These are phyloP conservation scores for Centrapalus pauciflorus DNA, from an alignment of 129 eudicot genomes.

Conservation along the genomic window DNA sequence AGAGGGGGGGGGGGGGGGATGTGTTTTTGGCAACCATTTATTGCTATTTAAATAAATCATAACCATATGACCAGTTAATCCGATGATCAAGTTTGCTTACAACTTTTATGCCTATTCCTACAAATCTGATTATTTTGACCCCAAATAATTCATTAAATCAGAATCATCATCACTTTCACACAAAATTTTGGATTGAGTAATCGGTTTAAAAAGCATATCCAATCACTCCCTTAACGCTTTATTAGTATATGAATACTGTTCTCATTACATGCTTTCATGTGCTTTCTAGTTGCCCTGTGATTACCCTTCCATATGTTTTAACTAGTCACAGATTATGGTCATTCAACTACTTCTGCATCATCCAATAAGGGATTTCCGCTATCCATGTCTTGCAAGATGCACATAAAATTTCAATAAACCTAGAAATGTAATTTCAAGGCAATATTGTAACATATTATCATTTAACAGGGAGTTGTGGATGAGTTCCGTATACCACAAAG, in stretches of 20 bases:
- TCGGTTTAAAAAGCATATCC: too few relatives aligned
- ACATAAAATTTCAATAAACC: neutral
- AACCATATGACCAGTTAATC: neutral
- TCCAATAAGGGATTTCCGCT: neutral
- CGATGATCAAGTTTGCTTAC: too few relatives aligned
- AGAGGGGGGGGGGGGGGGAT: too few relatives aligned
- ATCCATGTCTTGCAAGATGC: neutral
- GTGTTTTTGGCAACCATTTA: neutral
- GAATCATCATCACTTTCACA: too few relatives aligned
- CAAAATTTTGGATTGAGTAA: too few relatives aligned
- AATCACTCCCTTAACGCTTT: too few relatives aligned
- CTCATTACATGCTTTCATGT: neutral
- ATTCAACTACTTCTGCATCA: neutral
- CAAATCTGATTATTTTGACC: too few relatives aligned
- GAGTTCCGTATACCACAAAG: constrained; percentile 89
- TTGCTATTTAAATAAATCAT: neutral
- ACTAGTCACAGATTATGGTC: neutral
- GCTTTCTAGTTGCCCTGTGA: neutral
- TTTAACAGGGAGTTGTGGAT: constrained; percentile 79
- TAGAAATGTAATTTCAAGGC: neutral
- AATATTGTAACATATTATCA: neutral
- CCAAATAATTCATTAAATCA: too few relatives aligned
- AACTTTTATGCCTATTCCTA: too few relatives aligned
- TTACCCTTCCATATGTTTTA: neutral
- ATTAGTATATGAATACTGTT: too few relatives aligned